phyloP scores from a whole-genome alignment of 2,329 filamentous ascomycete genomes.

The Bipolaris zeicola region DNA sequence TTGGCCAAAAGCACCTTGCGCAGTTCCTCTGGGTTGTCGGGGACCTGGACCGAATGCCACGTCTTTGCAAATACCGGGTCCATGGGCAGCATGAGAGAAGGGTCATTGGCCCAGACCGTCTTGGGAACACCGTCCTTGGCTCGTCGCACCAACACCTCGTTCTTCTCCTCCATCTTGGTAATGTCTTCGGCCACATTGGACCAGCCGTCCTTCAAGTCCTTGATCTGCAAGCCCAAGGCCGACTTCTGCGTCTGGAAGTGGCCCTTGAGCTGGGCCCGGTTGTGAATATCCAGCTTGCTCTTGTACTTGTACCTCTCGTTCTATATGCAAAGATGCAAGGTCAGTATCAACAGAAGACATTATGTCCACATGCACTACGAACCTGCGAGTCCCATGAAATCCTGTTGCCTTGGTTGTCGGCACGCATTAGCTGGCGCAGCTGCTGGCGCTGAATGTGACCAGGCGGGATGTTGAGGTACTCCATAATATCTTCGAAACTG shows the following conservation, averaged over 20 bases:
- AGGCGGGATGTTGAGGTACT: constrained; percentile 75
- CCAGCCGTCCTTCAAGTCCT: constrained; percentile 97
- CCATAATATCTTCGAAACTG: constrained; percentile 75
- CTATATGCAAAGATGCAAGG: constrained; percentile 12
- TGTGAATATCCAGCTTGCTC: constrained; percentile 82
- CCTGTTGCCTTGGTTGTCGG: constrained; percentile 62
- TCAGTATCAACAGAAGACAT: neutral
- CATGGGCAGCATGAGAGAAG: constrained; percentile 73
- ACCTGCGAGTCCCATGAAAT: constrained; percentile 59
- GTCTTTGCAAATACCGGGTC: constrained; percentile 82
- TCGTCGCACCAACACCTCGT: constrained; percentile 82
- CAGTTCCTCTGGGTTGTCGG: constrained; percentile 72
- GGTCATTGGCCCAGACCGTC: constrained; percentile 84
- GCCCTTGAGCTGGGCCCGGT: constrained; percentile 75
- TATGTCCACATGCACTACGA: neutral
- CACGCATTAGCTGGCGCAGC: constrained; percentile 70
- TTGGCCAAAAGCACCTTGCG: constrained; percentile 76
- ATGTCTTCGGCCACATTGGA: constrained; percentile 80
- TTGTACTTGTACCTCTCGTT: constrained; percentile 80
- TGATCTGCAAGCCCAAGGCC: constrained; percentile 79
- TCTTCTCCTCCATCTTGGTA: constrained; percentile 74
- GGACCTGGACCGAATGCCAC: constrained; percentile 82
- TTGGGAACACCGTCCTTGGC: constrained; percentile 88
- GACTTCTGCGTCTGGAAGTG: constrained; percentile 83
- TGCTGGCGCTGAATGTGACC: constrained; percentile 60